These are phyloP conservation scores for Thalassiosira pacifica DNA, from an alignment of 352 stramenopile species.

Conservation along the genomic window DNA sequence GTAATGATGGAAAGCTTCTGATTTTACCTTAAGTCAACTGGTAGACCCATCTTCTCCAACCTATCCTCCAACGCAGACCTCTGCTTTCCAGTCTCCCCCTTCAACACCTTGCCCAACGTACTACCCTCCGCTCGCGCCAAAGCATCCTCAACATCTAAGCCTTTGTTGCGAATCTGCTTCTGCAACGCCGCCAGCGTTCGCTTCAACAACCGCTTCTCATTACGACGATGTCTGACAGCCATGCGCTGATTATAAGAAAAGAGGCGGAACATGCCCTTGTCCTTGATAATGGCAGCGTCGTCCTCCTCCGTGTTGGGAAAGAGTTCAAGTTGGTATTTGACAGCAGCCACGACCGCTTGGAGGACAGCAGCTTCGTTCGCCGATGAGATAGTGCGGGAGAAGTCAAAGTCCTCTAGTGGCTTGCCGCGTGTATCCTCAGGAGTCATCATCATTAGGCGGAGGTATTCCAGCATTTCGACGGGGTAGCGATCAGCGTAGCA, in stretches of 20 bases:
- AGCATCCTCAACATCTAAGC: conserved; percentile 78
- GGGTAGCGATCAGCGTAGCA: conserved; percentile 90
- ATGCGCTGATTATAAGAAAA: conserved; percentile 89
- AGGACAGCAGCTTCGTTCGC: conserved; percentile 84
- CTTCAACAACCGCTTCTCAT: conserved; percentile 87
- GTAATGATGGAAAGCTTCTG: too few relatives aligned
- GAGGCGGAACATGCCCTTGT: conserved; percentile 86
- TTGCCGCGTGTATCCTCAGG: conserved; percentile 85
- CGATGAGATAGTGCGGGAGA: conserved; percentile 81
- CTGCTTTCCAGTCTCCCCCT: conserved; percentile 80
- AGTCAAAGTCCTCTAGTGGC: conserved; percentile 83
- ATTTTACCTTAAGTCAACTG: conserved; percentile 81
- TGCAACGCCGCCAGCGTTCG: conserved; percentile 85
- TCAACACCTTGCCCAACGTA: conserved; percentile 80
- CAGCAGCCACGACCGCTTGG: conserved; percentile 79
- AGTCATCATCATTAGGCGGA: conserved; percentile 89
- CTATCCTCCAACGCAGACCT: conserved; percentile 84
- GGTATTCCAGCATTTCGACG: conserved; percentile 89
- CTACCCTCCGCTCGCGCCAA: conserved; percentile 78
- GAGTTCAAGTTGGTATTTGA: conserved; percentile 81
- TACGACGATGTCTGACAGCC: conserved; percentile 87
- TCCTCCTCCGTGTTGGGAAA: conserved; percentile 87
- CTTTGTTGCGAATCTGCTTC: conserved; percentile 81
- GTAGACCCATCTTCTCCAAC: conserved; percentile 86
- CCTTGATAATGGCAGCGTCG: conserved; percentile 88